Evolutionary conservation across 1,284 basidiomycete genomes (phyloP).

Genomic region (Neolentinus lepideus): DNA sequence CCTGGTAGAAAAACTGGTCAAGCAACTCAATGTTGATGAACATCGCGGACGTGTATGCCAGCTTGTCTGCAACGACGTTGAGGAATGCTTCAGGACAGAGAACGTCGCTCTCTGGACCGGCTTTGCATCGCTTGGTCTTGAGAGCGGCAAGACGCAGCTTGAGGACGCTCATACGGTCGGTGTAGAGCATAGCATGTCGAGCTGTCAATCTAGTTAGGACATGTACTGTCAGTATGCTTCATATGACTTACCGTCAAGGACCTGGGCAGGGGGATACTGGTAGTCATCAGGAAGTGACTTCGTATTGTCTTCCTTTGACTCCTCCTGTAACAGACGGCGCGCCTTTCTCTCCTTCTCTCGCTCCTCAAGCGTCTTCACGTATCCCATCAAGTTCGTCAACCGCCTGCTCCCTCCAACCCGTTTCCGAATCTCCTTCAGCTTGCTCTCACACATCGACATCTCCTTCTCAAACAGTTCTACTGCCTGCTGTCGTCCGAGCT

Average conservation of each 20-base stretch:
- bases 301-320: conserved; percentile 33
- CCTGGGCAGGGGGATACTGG: conserved; percentile 84
- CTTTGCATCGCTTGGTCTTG: conserved; percentile 82
- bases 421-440: conserved; percentile 79
- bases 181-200: conserved; percentile 86
- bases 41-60: conserved; percentile 94
- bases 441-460: conserved; percentile 77
- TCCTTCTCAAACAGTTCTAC: conserved; percentile 83
- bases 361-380: conserved; percentile 82
- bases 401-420: conserved; percentile 83
- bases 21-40: conserved; percentile 98
- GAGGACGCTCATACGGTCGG: conserved; percentile 75
- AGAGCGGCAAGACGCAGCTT: conserved; percentile 81
- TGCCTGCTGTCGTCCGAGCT: conserved; percentile 69
- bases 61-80: conserved; percentile 93
- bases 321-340: conserved; percentile 31
- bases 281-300: conserved; percentile 56
- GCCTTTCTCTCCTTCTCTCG: conserved; percentile 66
- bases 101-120: conserved; percentile 79
- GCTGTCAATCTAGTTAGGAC: conserved; percentile 38
- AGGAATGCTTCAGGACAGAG: conserved; percentile 98
- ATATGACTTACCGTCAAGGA: conserved; percentile 71
- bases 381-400: conserved; percentile 71
- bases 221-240: conserved; percentile 2
- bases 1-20: conserved; percentile 98